A percentile compares a stretch with the other conserved stretches of the same genome.
Conservation (phyloP, 495 filamentous ascomycete genomes). For the Xeromyces bisporus region DNA sequence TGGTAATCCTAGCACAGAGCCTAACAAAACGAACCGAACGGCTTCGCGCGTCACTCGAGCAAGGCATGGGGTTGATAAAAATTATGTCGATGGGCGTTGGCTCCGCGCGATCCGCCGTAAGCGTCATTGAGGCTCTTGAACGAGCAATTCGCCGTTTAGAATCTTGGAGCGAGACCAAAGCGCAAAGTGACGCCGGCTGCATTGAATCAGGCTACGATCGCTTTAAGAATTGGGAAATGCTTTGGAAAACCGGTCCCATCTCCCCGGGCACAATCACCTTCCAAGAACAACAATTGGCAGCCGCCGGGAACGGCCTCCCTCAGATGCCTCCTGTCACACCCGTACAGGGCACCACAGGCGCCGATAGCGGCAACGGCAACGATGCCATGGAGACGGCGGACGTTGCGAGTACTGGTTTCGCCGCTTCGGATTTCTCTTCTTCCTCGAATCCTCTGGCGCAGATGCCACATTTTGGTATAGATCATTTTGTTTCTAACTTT, state of each 20-base stretch:
- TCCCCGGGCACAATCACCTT: constrained; percentile 17
- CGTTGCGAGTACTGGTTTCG: constrained; percentile 10
- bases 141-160: constrained; percentile 30
- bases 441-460: constrained; percentile 19
- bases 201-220: constrained; percentile 31
- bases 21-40: constrained; percentile 32
- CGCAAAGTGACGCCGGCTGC: constrained; percentile 13
- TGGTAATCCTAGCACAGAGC: constrained; percentile 32
- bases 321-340: constrained; percentile 10
- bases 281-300: constrained; percentile 7
- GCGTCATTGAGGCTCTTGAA: constrained; percentile 35
- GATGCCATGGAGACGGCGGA: constrained; percentile 6
- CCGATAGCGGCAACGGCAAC: constrained; percentile 4
- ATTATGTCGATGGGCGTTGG: constrained; percentile 36
- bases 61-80: constrained; percentile 32
- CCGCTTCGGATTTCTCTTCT: constrained; percentile 15
- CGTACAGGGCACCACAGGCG: constrained; percentile 5
- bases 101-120: constrained; percentile 32
- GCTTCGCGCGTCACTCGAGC: constrained; percentile 26
- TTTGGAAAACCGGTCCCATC: constrained; percentile 32
- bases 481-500: constrained; percentile 31
- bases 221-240: constrained; percentile 37
- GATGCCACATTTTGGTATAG: constrained; percentile 25
- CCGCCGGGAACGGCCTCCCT: constrained; percentile 5
- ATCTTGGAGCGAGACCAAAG: constrained; percentile 23